Percentiles rank a stretch among this genome's conserved stretches.
Evolutionary conservation across 805 yeast genomes (phyloP).

Genomic region (Soucietia sequanensis): DNA sequence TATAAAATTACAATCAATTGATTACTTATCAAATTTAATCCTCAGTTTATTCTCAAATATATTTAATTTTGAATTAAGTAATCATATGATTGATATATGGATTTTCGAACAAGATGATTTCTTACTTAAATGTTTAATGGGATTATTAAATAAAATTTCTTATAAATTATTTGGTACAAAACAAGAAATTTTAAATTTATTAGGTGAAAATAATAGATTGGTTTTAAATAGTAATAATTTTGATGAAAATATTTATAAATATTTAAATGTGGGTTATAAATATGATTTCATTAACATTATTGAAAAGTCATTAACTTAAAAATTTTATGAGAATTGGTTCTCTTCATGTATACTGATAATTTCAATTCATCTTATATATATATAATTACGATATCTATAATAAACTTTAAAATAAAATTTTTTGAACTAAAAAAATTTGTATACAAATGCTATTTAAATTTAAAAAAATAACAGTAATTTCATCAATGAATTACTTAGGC

Average conservation of each 20-base stretch:
- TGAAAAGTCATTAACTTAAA: too few relatives aligned
- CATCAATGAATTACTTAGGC: too few relatives aligned
- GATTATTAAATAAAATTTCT: conserved; percentile 46
- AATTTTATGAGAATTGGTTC: too few relatives aligned
- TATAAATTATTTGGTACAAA: conserved; percentile 49
- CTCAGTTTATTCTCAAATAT: conserved; percentile 46
- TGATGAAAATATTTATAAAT: conserved; percentile 14
- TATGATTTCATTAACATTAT: conserved; percentile 47
- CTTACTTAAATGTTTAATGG: conserved; percentile 53
- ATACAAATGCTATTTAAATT: too few relatives aligned
- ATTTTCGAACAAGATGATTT: conserved; percentile 60
- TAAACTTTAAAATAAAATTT: too few relatives aligned
- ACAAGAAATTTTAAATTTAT: conserved; percentile 41
- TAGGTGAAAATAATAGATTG: conserved; percentile 15
- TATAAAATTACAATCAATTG: conserved; percentile 39
- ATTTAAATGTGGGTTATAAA: conserved; percentile 50
- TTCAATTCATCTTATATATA: too few relatives aligned
- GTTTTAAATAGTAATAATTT: conserved; percentile 1
- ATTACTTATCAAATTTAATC: conserved; percentile 41
- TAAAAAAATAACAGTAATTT: too few relatives aligned
- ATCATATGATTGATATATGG: conserved; percentile 55
- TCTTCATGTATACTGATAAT: too few relatives aligned
- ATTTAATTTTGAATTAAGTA: conserved; percentile 45
- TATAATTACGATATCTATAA: too few relatives aligned
- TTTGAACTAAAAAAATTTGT: too few relatives aligned